A percentile compares a stretch with the other conserved stretches of the same genome.
phyloP scores from a whole-genome alignment of 2,329 filamentous ascomycete genomes.

The Neonectria faginata region DNA sequence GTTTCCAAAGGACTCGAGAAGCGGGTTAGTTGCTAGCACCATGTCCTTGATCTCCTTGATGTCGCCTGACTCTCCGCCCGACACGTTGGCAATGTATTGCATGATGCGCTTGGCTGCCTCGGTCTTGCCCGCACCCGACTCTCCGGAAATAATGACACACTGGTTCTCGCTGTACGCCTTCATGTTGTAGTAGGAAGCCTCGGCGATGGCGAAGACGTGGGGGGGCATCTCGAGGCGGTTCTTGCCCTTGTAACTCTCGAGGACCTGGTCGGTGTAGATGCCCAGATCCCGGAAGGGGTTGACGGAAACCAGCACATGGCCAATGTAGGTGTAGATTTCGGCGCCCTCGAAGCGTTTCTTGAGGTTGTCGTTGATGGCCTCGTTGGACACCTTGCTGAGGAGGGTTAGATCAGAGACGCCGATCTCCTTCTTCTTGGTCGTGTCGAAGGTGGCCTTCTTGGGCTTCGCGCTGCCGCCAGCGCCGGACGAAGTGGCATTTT shows the following conservation, averaged over 20 bases:
- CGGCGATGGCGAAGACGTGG: conserved; percentile 97
- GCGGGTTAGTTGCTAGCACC: conserved; percentile 96
- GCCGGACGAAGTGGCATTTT: conserved; percentile 54
- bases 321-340: conserved; percentile 99
- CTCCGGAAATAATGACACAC: conserved; percentile 98
- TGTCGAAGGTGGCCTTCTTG: conserved; percentile 96
- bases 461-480: conserved; percentile 70
- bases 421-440: conserved; percentile 98
- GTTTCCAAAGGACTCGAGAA: conserved; percentile 98
- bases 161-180: conserved; percentile 99
- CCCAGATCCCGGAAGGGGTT: conserved; percentile 98
- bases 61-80: conserved; percentile 83
- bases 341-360: conserved; percentile 98
- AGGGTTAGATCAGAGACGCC: conserved; percentile 97
- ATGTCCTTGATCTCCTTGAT: conserved; percentile 99
- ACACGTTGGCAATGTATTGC: conserved; percentile 99
- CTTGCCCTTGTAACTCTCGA: conserved; percentile 95
- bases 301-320: conserved; percentile 98
- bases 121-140: conserved; percentile 98
- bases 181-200: conserved; percentile 99
- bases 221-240: conserved; percentile 95
- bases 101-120: conserved; percentile 98
- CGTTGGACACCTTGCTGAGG: conserved; percentile 98
- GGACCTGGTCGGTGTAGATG: conserved; percentile 95
- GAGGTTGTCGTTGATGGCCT: conserved; percentile 98